Evolutionary conservation across 78 protist genomes (phyloP), one percentile per base, ranked within the genome.

Genomic region (Thecamonas trahens): DNA sequence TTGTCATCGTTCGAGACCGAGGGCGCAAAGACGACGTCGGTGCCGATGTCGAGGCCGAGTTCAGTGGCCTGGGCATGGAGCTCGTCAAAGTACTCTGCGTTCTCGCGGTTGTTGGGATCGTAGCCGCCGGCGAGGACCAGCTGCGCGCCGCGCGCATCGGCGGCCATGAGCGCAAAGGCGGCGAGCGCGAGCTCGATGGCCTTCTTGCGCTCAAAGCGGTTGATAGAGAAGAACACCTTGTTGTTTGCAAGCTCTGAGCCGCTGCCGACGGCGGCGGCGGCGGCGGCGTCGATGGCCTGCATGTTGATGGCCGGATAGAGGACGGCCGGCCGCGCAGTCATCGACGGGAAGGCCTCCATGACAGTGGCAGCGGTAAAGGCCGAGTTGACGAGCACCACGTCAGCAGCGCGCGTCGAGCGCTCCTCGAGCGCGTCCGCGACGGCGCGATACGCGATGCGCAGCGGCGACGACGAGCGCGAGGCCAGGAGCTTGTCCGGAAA

Each of bases 141-240:
- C 3, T 15, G 52, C 26, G 52, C 52, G 52, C 52, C 15, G 52
- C 52, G 52, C 26, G 52, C 52, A 15, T 15, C 52, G 15, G 11
- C 52, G 52, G 15, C 52, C 11, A 11, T 15, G 11, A 17, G 11
- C 15, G 52, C 11, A 11, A 17, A 18, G 42, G 44, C n/a, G 17
- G 58, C 34, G 20, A 92, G 63, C 18, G 93, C 87, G 34, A 82
- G 77, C n/a, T 7, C 55, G 39, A 94, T 29, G 55, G 83, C 63
- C 85, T 96, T 96, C 71, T 92, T 92, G 29, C 87, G 54, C 59
- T 96, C 99, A 64, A 76, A 96, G 20, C 99, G 62, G 68, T 94
- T 94, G 55, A 96, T 70, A 22, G 95, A 88, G 42, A 94, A 47
- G 20, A 92, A 32, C n/a, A 59, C 18, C 26, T 11, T 11, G 15